These are phyloP conservation scores for Metschnikowia vanudenii DNA, from an alignment of 805 yeast genomes.

Conservation along the genomic window DNA sequence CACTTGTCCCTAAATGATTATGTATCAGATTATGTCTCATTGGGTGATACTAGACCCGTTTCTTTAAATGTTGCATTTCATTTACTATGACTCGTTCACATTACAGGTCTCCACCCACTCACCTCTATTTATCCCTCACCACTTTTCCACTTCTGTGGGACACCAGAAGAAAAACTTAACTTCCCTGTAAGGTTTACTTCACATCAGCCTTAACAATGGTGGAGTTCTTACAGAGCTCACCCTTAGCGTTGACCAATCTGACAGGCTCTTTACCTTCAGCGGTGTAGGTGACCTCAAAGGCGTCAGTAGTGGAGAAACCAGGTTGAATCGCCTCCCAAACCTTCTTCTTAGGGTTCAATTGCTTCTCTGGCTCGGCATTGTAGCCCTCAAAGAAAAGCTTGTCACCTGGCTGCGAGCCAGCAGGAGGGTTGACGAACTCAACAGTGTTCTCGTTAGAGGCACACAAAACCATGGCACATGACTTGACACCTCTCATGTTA, in stretches of 20 bases:
- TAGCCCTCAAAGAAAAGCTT: slow-evolving; percentile 91
- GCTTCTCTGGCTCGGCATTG: slow-evolving; percentile 86
- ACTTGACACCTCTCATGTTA: slow-evolving; percentile 95
- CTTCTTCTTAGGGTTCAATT: slow-evolving; percentile 96
- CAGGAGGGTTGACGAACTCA: slow-evolving; percentile 94
- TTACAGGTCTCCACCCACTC: not conserved
- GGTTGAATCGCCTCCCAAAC: slow-evolving; percentile 96
- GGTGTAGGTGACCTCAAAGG: slow-evolving; percentile 75
- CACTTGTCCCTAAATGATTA: too few relatives aligned
- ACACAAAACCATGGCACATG: slow-evolving; percentile 96
- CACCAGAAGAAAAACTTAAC: too few relatives aligned
- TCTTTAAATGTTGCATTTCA: not conserved
- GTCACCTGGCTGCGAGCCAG: slow-evolving; percentile 91
- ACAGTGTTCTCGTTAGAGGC: slow-evolving; percentile 73
- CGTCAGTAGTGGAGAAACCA: slow-evolving; percentile 74
- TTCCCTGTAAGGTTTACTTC: slow-evolving; percentile 43
- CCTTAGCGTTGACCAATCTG: slow-evolving; percentile 75
- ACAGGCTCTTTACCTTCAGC: slow-evolving; percentile 72
- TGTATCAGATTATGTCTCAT: too few relatives aligned
- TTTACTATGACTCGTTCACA: not conserved
- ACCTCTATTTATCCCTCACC: not conserved
- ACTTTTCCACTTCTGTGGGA: too few relatives aligned
- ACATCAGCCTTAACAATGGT: slow-evolving; percentile 77
- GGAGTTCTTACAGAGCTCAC: slow-evolving; percentile 72
- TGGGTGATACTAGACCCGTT: too few relatives aligned